Conservation (phyloP, 1,284 basidiomycete genomes). For the Cryptococcus sp. region DNA sequence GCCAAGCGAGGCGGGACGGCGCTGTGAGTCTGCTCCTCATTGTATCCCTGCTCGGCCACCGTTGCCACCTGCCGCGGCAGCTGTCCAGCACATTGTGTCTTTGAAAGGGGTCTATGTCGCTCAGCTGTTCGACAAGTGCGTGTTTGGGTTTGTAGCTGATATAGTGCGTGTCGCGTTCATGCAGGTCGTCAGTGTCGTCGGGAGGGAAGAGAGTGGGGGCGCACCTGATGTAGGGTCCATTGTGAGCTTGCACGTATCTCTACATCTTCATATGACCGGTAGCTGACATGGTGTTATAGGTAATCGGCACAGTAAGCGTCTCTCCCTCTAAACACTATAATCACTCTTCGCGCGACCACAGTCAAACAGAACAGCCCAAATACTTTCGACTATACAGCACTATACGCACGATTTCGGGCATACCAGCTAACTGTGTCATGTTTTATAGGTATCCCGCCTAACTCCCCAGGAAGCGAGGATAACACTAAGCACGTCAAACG, state of each 20-base stretch:
- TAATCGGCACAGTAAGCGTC: constrained; percentile 42
- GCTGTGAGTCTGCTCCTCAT: constrained; percentile 57
- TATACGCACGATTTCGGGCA: too few species aligned
- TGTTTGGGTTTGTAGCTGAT: not conserved
- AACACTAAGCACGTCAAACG: constrained; percentile 86
- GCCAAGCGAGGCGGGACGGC: constrained; percentile 64
- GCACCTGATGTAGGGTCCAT: constrained; percentile 53
- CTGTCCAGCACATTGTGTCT: too few species aligned
- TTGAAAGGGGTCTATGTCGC: constrained; percentile 23
- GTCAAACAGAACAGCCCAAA: too few species aligned
- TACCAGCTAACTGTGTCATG: too few species aligned
- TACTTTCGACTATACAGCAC: too few species aligned
- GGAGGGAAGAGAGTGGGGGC: constrained; percentile 45
- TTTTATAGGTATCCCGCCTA: constrained; percentile 77
- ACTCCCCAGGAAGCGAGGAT: constrained; percentile 84
- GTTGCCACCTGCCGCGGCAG: too few species aligned
- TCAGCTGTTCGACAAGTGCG: constrained; percentile 24
- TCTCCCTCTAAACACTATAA: not conserved
- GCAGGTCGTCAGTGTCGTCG: constrained; percentile 45
- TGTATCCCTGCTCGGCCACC: too few species aligned
- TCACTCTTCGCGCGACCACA: too few species aligned
- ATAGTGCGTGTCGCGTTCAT: constrained; percentile 6
- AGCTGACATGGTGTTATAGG: constrained; percentile 22
- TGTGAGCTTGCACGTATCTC: constrained; percentile 28
- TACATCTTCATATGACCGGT: not conserved